Evolutionary conservation across 1,284 basidiomycete species (phyloP).

Genomic region (Termitomyces sp.): DNA sequence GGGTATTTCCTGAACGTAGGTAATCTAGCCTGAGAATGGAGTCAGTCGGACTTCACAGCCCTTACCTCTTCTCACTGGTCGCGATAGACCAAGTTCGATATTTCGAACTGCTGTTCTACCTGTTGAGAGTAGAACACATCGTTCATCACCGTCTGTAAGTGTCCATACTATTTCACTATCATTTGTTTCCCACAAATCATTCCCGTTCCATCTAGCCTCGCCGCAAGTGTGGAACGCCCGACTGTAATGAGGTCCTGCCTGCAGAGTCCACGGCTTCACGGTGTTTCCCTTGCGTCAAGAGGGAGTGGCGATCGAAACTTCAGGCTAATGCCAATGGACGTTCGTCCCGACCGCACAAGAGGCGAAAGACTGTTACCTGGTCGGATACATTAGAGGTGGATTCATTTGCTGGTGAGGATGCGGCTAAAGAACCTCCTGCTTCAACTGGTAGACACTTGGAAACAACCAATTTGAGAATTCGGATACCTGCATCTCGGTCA

Average conservation of each 20-base stretch:
- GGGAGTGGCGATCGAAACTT: constrained; percentile 14
- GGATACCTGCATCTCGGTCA: constrained; percentile 3
- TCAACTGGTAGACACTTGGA: neutral
- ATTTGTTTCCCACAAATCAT: neutral
- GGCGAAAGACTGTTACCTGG: constrained; percentile 18
- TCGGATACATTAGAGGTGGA: constrained; percentile 6
- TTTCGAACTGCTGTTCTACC: neutral
- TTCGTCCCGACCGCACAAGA: constrained; percentile 8
- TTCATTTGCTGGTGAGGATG: neutral
- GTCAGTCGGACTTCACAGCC: neutral
- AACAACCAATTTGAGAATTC: constrained; percentile 6
- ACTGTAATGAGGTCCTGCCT: constrained; percentile 11
- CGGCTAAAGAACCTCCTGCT: neutral
- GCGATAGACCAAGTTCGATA: neutral
- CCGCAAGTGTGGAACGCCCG: constrained; percentile 11
- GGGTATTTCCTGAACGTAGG: neutral
- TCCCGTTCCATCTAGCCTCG: neutral
- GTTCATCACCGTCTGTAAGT: neutral
- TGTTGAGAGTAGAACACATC: neutral
- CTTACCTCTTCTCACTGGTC: neutral
- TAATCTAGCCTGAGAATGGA: neutral
- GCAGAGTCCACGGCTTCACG: constrained; percentile 11
- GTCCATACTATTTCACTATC: neutral
- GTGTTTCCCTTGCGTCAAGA: constrained; percentile 17
- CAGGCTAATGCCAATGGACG: neutral